Conservation (phyloP, 2,329 filamentous ascomycete genomes). For the Neofusicoccum laricinum region DNA sequence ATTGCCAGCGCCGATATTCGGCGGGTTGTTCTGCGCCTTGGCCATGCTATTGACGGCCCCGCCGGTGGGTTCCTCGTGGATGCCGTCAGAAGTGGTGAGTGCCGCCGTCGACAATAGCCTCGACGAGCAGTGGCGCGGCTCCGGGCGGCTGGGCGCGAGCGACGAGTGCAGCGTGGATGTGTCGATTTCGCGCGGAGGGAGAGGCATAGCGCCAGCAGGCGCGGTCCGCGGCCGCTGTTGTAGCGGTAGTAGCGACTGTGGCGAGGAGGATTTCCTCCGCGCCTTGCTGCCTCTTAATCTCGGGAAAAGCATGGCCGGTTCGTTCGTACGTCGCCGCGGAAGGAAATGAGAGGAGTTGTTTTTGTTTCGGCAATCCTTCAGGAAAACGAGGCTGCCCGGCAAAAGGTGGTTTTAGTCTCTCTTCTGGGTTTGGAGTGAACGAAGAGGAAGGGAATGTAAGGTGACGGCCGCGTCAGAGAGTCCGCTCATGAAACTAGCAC, state of each 20-base stretch:
- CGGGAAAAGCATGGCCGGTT: not conserved
- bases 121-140: not conserved
- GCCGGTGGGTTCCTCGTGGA: not conserved
- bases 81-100: not conserved
- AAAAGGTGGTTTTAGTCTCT: too few relatives aligned
- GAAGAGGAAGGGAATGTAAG: not conserved
- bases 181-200: not conserved
- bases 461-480: not conserved
- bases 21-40: too few relatives aligned
- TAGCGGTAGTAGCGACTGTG: not conserved
- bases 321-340: too few relatives aligned
- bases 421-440: not conserved
- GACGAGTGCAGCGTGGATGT: not conserved
- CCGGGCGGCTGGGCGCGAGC: not conserved
- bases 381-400: too few relatives aligned
- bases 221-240: slow-evolving; percentile 1
- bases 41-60: not conserved
- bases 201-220: not conserved
- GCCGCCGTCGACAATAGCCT: not conserved
- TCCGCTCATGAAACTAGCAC: not conserved
- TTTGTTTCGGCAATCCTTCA: too few relatives aligned
- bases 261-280: too few relatives aligned
- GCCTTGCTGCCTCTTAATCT: not conserved
- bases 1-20: too few relatives aligned
- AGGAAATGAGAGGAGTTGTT: not conserved